Conservation (phyloP, 306 rosid species). For the Casuarina glauca region DNA sequence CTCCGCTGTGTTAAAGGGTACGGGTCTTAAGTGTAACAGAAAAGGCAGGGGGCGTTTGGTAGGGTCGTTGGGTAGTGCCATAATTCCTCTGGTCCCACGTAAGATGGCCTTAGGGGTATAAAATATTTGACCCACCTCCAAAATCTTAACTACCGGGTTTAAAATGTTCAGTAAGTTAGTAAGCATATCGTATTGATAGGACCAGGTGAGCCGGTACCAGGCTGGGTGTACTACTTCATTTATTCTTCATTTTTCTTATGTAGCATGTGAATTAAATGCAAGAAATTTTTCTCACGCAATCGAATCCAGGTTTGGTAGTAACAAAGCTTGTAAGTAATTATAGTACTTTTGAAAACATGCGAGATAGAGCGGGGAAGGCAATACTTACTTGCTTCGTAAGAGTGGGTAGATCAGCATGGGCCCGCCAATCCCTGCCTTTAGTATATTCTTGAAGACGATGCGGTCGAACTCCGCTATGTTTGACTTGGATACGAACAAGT, state of each 20-base stretch:
- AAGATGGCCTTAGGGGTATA: constrained; percentile 27
- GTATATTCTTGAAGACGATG: constrained; percentile 58
- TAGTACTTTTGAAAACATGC: background rate
- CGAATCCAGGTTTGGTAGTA: background rate
- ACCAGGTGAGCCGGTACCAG: constrained; percentile 18
- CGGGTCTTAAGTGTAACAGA: constrained; percentile 19
- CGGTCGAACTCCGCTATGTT: constrained; percentile 65
- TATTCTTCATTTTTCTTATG: no score
- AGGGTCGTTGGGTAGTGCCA: background rate
- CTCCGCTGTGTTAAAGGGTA: constrained; percentile 1
- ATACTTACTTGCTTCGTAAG: constrained; percentile 59
- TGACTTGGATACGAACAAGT: constrained; percentile 73
- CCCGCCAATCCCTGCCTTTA: constrained; percentile 80
- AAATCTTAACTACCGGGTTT: constrained; percentile 60
- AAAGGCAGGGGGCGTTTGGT: background rate
- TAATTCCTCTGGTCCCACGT: constrained; percentile 36
- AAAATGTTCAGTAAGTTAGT: constrained; percentile 32
- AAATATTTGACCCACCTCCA: constrained; percentile 45
- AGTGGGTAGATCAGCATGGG: constrained; percentile 90
- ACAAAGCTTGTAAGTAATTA: no score
- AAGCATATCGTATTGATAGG: constrained; percentile 30
- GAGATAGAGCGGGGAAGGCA: background rate
- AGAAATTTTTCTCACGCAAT: background rate
- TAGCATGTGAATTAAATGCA: background rate
- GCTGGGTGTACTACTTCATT: no score